phyloP scores from a whole-genome alignment of 805 yeast genomes.

The Teunomyces cretensis region DNA sequence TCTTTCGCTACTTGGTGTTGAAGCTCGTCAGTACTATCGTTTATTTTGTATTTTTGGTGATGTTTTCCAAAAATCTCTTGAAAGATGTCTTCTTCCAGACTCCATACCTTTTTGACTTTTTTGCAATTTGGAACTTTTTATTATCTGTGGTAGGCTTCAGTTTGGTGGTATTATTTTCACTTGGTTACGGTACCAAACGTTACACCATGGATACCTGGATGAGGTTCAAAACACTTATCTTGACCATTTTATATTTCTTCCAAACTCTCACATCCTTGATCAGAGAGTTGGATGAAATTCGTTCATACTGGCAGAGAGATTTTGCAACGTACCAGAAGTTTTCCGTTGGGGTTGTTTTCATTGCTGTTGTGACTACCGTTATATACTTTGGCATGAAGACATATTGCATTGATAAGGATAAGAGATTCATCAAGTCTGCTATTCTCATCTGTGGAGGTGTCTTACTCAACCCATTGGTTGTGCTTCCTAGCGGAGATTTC shows the following conservation, averaged over 20 bases:
- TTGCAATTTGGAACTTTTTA: not conserved
- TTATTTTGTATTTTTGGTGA: not conserved
- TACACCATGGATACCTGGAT: not conserved
- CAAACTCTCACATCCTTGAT: not conserved
- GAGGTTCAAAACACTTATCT: not conserved
- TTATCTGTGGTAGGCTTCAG: not conserved
- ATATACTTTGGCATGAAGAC: not conserved
- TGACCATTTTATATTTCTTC: not conserved
- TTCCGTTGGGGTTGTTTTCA: not conserved
- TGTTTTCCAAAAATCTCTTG: not conserved
- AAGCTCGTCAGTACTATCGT: not conserved
- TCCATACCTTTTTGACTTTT: not conserved
- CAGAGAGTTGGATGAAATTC: not conserved
- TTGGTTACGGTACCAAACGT: not conserved
- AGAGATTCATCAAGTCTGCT: not conserved
- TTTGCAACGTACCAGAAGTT: not conserved
- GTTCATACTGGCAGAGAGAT: not conserved
- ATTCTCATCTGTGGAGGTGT: not conserved
- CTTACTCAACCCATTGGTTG: not conserved
- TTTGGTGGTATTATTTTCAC: not conserved
- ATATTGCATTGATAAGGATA: not conserved
- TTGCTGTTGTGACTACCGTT: not conserved
- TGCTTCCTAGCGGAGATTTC: not conserved
- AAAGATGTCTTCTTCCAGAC: not conserved
- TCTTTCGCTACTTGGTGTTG: not conserved